These are phyloP conservation scores for Fusarium duplospermum DNA, from an alignment of 2,329 filamentous ascomycete species.

Conservation along the genomic window DNA sequence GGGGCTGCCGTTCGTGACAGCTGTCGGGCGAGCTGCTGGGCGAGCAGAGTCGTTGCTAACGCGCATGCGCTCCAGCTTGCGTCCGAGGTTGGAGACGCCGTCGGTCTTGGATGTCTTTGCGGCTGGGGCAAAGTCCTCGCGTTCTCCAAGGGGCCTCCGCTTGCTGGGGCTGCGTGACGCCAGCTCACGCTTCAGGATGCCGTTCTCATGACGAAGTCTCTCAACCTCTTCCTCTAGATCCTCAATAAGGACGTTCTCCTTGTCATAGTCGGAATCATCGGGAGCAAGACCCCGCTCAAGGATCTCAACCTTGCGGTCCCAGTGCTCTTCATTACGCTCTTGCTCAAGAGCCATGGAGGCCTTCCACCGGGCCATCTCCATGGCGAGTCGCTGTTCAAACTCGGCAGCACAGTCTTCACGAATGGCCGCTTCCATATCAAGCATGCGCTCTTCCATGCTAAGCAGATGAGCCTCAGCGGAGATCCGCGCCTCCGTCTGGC, in stretches of 20 bases:
- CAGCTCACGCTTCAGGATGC: constrained; percentile 74
- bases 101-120: constrained; percentile 30
- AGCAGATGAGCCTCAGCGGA: constrained; percentile 80
- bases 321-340: constrained; percentile 83
- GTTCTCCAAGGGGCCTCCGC: constrained; percentile 65
- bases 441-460: constrained; percentile 73
- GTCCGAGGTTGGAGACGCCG: constrained; percentile 54
- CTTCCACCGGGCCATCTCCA: constrained; percentile 86
- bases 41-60: constrained; percentile 54
- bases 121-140: constrained; percentile 57
- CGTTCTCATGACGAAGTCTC: constrained; percentile 72
- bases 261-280: constrained; percentile 65
- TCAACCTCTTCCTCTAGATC: constrained; percentile 79
- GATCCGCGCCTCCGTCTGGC: constrained; percentile 76
- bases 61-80: constrained; percentile 63
- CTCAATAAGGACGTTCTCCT: constrained; percentile 72
- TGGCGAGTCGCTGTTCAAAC: constrained; percentile 81
- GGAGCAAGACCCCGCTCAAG: constrained; percentile 61
- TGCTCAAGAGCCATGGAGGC: constrained; percentile 80
- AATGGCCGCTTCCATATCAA: constrained; percentile 82
- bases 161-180: constrained; percentile 72
- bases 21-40: constrained; percentile 41
- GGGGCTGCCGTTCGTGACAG: constrained; percentile 55
- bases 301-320: constrained; percentile 85
- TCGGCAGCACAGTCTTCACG: constrained; percentile 90